Base-by-base conservation (phyloP, 2,329 filamentous ascomycete species). In the Phialophora expanda region DNA sequence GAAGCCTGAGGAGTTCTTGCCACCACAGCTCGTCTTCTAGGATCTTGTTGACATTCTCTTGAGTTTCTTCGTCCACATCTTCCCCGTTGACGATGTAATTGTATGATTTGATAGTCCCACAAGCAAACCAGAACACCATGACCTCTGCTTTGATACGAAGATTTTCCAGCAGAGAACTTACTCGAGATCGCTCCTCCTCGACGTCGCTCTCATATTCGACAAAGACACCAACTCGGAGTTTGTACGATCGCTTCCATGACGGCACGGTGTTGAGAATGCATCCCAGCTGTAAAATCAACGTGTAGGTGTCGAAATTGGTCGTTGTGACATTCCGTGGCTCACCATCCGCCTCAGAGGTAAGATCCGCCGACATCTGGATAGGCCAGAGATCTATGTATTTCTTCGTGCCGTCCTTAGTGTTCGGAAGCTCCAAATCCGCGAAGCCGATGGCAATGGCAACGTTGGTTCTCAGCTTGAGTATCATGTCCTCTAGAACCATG, bases 291-390 rank as follows among this genome's bases (percentile, higher is more conserved):
- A 96, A 81, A 66, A 96, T 95, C n/a, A 96, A 81, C 0, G 92
- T 87, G 84, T 93, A 96, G 0, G 92, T 96, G 76, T 96, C 92
- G 75, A 96, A 96, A 71, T 96, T 96, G 0, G 91, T 95, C 0
- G 92, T 96, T 62, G 94, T 77, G 5, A 95, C 83, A 72, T 87
- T 87, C 38, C 63, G 65, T 22, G 65, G 54, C 67, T 84, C 80
- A 66, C 84, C 85, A 69, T 84, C 88, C 74, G 87, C 86, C 28
- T 72, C 69, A 0, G 84, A 84, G 69, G 89, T 87, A 38, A 95
- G 86, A 72, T 94, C 91, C 0, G 92, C 92, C 5, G 92, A 94
- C 91, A 96, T 96, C 71, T 96, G 93, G 61, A 96, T 95, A 0
- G 92, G 92, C 92, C 92, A 96, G 4, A 96, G 80, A 73, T 96